Percentiles rank a stretch among this genome's conserved stretches.
Conservation (phyloP, 371 early-diverging fungal species). For the Mucor indicus region DNA sequence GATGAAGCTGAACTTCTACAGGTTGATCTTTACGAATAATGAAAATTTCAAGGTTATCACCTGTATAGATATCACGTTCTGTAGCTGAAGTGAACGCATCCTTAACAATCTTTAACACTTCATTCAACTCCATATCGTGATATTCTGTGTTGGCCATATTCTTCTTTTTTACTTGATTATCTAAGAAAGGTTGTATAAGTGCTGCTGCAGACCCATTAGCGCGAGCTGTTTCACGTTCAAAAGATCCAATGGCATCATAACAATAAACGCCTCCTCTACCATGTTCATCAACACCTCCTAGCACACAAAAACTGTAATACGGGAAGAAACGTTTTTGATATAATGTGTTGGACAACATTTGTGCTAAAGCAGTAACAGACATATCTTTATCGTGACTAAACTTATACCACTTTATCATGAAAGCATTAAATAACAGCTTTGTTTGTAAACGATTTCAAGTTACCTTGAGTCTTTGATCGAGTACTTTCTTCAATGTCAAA, state of each 20-base stretch:
- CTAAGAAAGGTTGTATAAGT: constrained; percentile 98
- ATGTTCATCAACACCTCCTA: constrained; percentile 92
- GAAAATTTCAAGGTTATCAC: constrained; percentile 95
- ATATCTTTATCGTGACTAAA: constrained; percentile 92
- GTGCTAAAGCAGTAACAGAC: constrained; percentile 86
- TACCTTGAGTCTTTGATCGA: constrained; percentile 90
- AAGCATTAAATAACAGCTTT: neutral
- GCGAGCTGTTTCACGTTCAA: constrained; percentile 78
- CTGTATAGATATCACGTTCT: constrained; percentile 99
- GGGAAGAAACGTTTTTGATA: constrained; percentile 98
- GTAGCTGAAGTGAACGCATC: constrained; percentile 98
- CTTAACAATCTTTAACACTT: constrained; percentile 80
- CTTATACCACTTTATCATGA: constrained; percentile 89
- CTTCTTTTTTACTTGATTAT: constrained; percentile 87
- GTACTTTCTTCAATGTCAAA: constrained; percentile 77
- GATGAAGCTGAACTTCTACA: constrained; percentile 67
- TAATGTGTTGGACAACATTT: constrained; percentile 91
- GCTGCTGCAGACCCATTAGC: constrained; percentile 91
- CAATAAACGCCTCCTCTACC: constrained; percentile 90
- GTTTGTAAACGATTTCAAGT: too few species aligned
- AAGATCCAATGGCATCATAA: constrained; percentile 98
- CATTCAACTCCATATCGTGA: constrained; percentile 55
- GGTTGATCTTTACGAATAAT: constrained; percentile 80
- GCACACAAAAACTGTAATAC: constrained; percentile 89
- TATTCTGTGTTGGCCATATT: constrained; percentile 54